Evolutionary conservation across 495 filamentous ascomycete species (phyloP).

Genomic region (Tuber aestivum): DNA sequence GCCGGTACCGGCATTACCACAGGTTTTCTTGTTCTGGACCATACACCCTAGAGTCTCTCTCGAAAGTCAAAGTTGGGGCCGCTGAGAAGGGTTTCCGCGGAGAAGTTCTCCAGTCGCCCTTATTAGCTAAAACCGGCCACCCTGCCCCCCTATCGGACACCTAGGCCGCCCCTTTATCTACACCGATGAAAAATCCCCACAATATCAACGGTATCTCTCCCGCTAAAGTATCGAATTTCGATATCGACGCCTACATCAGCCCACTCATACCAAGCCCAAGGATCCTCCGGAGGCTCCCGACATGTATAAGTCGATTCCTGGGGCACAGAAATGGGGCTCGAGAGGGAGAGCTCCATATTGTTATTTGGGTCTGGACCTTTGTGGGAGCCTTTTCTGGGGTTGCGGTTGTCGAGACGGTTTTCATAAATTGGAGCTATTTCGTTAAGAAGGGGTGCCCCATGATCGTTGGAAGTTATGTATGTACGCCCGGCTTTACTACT

Average conservation of each 20-base stretch:
- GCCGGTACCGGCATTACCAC: slow-evolving; percentile 6
- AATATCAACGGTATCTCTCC: neutral
- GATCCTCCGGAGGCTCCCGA: slow-evolving; percentile 47
- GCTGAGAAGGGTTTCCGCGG: slow-evolving; percentile 30
- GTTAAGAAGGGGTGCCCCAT: slow-evolving; percentile 45
- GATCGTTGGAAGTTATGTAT: slow-evolving; percentile 52
- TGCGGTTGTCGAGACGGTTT: slow-evolving; percentile 48
- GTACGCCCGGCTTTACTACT: slow-evolving; percentile 15
- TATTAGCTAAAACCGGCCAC: slow-evolving; percentile 15
- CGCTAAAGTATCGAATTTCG: slow-evolving; percentile 47
- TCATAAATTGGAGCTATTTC: slow-evolving; percentile 44
- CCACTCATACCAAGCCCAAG: slow-evolving; percentile 54
- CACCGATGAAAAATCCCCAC: neutral
- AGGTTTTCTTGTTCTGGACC: slow-evolving; percentile 9
- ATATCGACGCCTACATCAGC: slow-evolving; percentile 62
- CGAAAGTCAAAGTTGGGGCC: slow-evolving; percentile 9
- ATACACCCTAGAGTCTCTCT: neutral
- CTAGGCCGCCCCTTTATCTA: neutral
- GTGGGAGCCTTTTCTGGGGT: slow-evolving; percentile 53
- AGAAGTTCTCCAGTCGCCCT: slow-evolving; percentile 9
- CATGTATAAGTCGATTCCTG: slow-evolving; percentile 50
- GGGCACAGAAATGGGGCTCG: slow-evolving; percentile 47
- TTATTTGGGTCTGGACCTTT: slow-evolving; percentile 51
- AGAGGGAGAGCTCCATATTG: slow-evolving; percentile 48
- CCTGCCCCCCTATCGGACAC: slow-evolving; percentile 2